Conservation (phyloP, 2,329 filamentous ascomycete species). For the Penicillium sp. region DNA sequence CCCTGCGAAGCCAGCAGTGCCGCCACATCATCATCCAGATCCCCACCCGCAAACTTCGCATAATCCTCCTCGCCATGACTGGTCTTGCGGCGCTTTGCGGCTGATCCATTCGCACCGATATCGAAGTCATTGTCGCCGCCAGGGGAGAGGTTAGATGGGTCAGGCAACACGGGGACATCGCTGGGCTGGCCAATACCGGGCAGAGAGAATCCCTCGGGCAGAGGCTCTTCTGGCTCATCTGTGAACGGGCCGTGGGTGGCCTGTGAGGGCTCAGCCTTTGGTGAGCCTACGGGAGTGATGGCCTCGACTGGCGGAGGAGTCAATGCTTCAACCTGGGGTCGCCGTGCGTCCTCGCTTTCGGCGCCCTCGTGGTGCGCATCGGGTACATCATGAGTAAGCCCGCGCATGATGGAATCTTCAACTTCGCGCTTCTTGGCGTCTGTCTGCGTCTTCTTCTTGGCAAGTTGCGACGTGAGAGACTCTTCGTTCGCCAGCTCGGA, state of each 20-base stretch:
- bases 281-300: constrained; percentile 51
- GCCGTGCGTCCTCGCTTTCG: constrained; percentile 36
- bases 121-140: constrained; percentile 22
- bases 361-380: constrained; percentile 41
- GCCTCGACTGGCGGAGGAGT: constrained; percentile 69
- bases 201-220: constrained; percentile 17
- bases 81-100: constrained; percentile 49
- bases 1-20: constrained; percentile 52
- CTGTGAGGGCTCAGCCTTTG: constrained; percentile 35
- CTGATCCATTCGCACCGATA: constrained; percentile 28
- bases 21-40: constrained; percentile 59
- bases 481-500: constrained; percentile 67
- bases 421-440: constrained; percentile 83
- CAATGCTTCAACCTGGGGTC: constrained; percentile 78
- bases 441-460: constrained; percentile 63
- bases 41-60: constrained; percentile 49
- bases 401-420: constrained; percentile 84
- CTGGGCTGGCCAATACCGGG: constrained; percentile 20
- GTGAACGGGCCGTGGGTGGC: constrained; percentile 28
- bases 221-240: constrained; percentile 10
- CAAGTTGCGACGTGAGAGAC: constrained; percentile 58
- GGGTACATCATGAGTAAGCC: constrained; percentile 58
- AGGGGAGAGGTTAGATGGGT: constrained; percentile 17
- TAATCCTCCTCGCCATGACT: constrained; percentile 42
- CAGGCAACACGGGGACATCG: constrained; percentile 17